Percentiles rank a stretch among this genome's conserved stretches.
phyloP scores from a whole-genome alignment of 352 stramenopile species.

The Thraustotheca clavata region DNA sequence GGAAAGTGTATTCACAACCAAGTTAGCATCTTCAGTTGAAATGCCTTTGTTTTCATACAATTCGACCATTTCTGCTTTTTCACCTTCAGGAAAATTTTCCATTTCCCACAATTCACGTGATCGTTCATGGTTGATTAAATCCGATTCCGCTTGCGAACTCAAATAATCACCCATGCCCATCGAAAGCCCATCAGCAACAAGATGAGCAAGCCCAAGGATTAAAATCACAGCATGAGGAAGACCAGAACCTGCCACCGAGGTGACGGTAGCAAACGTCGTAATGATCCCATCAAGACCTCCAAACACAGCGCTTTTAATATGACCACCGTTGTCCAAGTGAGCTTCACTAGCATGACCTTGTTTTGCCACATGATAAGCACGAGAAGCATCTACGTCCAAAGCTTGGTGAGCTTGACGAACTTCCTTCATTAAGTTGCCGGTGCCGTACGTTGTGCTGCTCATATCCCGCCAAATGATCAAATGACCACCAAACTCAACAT shows the following conservation, averaged over 20 bases:
- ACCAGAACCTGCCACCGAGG: constrained; percentile 85
- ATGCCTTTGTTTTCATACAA: constrained; percentile 92
- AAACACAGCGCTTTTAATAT: constrained; percentile 90
- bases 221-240: constrained; percentile 87
- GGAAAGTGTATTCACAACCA: constrained; percentile 89
- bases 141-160: constrained; percentile 87
- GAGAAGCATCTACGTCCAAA: constrained; percentile 7
- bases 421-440: constrained; percentile 2
- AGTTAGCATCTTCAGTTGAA: constrained; percentile 77
- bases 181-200: constrained; percentile 91
- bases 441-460: background rate
- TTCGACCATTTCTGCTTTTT: constrained; percentile 96
- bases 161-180: constrained; percentile 96
- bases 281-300: constrained; percentile 95
- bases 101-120: constrained; percentile 84
- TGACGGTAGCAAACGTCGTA: constrained; percentile 94
- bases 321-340: constrained; percentile 54
- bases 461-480: no score
- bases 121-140: constrained; percentile 91
- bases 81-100: constrained; percentile 41
- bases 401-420: constrained; percentile 5
- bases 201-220: constrained; percentile 92
- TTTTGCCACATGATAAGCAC: constrained; percentile 16
- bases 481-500: no score
- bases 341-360: constrained; percentile 52